Evolutionary conservation across 139 green algal species (phyloP), one percentile per base, ranked within the genome.

Genomic region (Zygnema cylindricum): DNA sequence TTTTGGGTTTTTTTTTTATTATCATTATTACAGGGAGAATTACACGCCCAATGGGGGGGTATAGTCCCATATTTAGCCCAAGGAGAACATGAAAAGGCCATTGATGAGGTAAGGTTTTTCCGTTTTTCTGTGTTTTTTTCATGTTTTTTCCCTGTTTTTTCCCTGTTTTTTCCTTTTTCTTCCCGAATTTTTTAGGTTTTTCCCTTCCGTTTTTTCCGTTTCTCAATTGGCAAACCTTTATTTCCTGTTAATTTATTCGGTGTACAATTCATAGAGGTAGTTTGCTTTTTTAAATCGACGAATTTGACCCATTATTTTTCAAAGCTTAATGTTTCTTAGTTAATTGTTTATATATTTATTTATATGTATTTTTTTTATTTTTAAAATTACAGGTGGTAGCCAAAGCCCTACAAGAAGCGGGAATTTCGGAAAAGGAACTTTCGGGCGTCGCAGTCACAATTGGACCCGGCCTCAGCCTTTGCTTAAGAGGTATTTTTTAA

Each of bases 51-150:
- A 1, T 97, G 94, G 93, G 95, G 97, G 30, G 97, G 97, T 0
- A 97, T 99, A 2, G 97, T 99, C 2, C 97, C 97, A 3, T 95
- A 92, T 16, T 90, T 99, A 33, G 97, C 97, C 0, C 91, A 95
- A 77, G 93, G 96, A 82, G 98, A 96, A 36, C 97, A 99, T 89
- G 84, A 92, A 43, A 93, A 92, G 0, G 98, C 96, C 40, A 98
- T 99, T n/a, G 95, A 99, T 86, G 7, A 1, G 71, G 73, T 85
- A 33, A 42, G 55, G 54, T 11, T 30, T n/a, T n/a, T n/a, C n/a
- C n/a, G n/a, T n/a, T n/a, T n/a, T n/a, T n/a, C n/a, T n/a, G n/a
- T n/a, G n/a, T n/a, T n/a, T n/a, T n/a, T n/a, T n/a, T n/a, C n/a
- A n/a, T n/a, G n/a, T n/a, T n/a, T n/a, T n/a, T n/a, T n/a, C n/a